Base-by-base conservation (phyloP, 768 basidiomycete species). In the Lentinula raphanica region DNA sequence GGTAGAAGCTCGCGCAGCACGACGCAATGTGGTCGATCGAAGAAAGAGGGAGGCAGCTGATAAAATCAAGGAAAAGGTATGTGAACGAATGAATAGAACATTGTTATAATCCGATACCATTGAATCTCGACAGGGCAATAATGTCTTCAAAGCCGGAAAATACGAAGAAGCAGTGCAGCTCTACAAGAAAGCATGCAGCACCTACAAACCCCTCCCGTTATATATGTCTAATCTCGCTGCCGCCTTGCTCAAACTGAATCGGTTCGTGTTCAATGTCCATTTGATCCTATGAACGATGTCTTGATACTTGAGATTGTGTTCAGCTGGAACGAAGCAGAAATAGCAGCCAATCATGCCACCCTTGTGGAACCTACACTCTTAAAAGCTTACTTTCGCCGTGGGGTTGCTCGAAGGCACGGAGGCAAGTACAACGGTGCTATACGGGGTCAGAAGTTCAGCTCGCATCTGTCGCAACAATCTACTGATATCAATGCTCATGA, bases 1-100 rank as follows among this genome's bases (percentile, higher is more conserved):
- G 36, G 60, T 60, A 2, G 44, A 53, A 40, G 29, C 23, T 27
- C 60, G 66, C 40, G 63, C 63, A 2, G 51, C 48, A 21, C 60
- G 58, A 27, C 62, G 60, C 15, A 56, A 39, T 7, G 40, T 17
- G 7, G 29, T 25, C 28, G 44, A 55, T 29, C 31, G 23, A 32
- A 57, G 31, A 45, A 60, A 58, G 56, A 44, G 46, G 15, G 44
- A 17, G 1, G 32, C 21, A 32, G 55, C 60, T 7, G 60, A 60
- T 11, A 23, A 21, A 21, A 32, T 60, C 11, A 60, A 60, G 51
- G 56, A 60, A 13, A 12, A 54, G 53, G 53, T 19, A 27, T 2
- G 28, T 27, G 27, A n/a, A n/a, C n/a, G 6, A 17, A 19, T 4
- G 7, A 11, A 7, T 15, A 17, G 17, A 12, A 17, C 23, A 5